phyloP scores from a whole-genome alignment of 805 yeast species.

The Phaffomyces thermotolerans region DNA sequence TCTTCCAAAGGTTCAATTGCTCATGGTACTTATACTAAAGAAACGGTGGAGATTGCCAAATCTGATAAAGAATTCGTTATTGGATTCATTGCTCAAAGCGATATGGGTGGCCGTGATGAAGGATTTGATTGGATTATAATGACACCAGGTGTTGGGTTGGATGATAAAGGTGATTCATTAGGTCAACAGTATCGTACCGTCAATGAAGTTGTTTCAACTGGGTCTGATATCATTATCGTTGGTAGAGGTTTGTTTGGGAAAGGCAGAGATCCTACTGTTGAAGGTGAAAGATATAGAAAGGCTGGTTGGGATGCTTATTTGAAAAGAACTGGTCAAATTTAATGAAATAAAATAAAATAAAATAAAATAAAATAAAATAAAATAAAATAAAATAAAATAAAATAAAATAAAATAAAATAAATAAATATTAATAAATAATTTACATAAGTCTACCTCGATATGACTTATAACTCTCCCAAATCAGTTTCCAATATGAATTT shows the following conservation, averaged over 20 bases:
- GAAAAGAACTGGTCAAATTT: constrained; percentile 25
- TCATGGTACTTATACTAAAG: constrained; percentile 78
- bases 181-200: constrained; percentile 98
- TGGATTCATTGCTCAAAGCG: constrained; percentile 92
- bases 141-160: constrained; percentile 99
- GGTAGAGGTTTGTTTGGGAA: constrained; percentile 95
- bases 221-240: constrained; percentile 95
- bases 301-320: constrained; percentile 96
- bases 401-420: not conserved
- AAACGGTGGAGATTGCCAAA: constrained; percentile 87
- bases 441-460: constrained; percentile 18
- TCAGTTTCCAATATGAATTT: constrained; percentile 21
- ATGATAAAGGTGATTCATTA: constrained; percentile 89
- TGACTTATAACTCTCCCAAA: constrained; percentile 21
- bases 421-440: not conserved
- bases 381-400: too few species aligned
- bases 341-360: too few species aligned
- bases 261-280: constrained; percentile 84
- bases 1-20: constrained; percentile 94
- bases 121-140: constrained; percentile 93
- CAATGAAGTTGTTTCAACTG: constrained; percentile 70
- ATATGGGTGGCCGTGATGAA: constrained; percentile 75
- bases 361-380: too few species aligned
- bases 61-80: constrained; percentile 83
- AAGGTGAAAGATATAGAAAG: constrained; percentile 79